Evolutionary conservation across 2,329 filamentous ascomycete genomes (phyloP).

Genomic region (Trichoderma sp.): DNA sequence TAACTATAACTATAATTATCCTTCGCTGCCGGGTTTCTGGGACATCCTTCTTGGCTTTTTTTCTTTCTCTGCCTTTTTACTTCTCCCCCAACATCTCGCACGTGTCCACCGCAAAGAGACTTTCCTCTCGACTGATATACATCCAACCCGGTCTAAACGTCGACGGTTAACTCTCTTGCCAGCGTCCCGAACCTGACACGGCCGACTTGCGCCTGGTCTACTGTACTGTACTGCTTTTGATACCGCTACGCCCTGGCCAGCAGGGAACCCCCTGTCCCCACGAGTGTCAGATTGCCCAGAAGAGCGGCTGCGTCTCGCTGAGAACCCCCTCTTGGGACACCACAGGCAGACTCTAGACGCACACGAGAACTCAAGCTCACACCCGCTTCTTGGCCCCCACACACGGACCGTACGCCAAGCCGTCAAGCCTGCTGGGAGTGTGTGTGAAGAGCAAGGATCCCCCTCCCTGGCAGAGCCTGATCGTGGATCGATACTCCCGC

Average conservation of each 20-base stretch:
- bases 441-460: slow-evolving; percentile 5
- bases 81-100: neutral
- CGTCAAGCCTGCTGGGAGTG: slow-evolving; percentile 6
- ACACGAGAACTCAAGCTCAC: neutral
- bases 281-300: slow-evolving; percentile 13
- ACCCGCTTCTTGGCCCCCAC: slow-evolving; percentile 19
- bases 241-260: neutral
- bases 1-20: neutral
- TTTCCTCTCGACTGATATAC: too few relatives aligned
- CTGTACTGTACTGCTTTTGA: neutral
- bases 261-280: neutral
- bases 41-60: neutral
- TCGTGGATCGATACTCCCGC: slow-evolving; percentile 16
- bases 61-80: too few relatives aligned
- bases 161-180: neutral
- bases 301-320: slow-evolving; percentile 7
- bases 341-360: neutral
- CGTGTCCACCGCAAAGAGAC: neutral
- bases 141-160: too few relatives aligned
- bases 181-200: neutral
- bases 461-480: slow-evolving; percentile 10
- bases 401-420: slow-evolving; percentile 21
- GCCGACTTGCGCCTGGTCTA: neutral
- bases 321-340: slow-evolving; percentile 7
- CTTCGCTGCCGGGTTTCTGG: neutral